phyloP scores from a whole-genome alignment of 257 asterid genomes.

The Henckelia pumila region DNA sequence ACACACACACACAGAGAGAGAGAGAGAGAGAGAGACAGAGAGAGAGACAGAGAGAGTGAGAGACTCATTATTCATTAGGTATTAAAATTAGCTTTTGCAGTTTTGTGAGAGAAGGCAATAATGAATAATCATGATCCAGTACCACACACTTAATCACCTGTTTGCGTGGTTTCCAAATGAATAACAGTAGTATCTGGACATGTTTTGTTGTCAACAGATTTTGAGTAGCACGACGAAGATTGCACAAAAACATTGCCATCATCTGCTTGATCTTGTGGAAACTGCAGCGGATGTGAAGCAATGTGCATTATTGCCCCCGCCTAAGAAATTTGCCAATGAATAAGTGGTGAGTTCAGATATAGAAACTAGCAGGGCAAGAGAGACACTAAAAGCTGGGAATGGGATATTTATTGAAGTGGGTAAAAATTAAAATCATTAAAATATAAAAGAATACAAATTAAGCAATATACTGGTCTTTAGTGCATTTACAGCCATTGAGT shows the following conservation, averaged over 20 bases:
- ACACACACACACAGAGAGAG: no score
- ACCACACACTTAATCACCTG: conserved; percentile 43
- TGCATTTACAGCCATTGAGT: no score
- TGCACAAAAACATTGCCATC: conserved; percentile 44
- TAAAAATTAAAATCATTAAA: no score
- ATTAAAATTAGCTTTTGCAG: no score
- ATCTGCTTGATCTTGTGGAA: conserved; percentile 52
- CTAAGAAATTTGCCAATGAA: conserved; percentile 34
- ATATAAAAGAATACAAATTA: background rate
- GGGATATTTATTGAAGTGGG: background rate
- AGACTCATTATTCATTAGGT: no score
- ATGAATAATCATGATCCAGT: background rate
- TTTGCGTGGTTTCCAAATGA: conserved; percentile 50
- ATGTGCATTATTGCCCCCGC: conserved; percentile 74
- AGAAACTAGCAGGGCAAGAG: conserved; percentile 10
- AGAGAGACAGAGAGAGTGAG: no score
- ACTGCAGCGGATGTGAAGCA: conserved; percentile 71
- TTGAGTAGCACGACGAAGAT: conserved; percentile 48
- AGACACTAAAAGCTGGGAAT: background rate
- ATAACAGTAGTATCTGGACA: conserved; percentile 51
- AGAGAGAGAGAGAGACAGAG: no score
- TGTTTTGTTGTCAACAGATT: conserved; percentile 37
- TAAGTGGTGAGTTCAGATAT: background rate
- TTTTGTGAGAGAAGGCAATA: background rate
- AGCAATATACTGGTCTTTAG: background rate